Base-by-base conservation (phyloP, 495 filamentous ascomycete genomes). In the Aspergillus diversus region DNA sequence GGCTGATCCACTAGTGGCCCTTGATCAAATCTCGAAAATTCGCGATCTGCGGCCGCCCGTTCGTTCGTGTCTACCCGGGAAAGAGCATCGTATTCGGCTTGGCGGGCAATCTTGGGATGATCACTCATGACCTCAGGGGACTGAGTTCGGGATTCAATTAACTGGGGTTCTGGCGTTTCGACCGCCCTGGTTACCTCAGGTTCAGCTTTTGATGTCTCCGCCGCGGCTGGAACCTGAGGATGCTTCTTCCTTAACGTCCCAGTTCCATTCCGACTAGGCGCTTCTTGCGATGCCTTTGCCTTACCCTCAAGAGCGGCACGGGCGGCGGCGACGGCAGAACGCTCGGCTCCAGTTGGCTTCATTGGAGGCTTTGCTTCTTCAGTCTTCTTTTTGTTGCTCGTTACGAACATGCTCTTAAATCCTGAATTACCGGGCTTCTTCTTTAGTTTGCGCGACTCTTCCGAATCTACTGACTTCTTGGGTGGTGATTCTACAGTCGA, bases 1-100 rank as follows among this genome's bases (percentile, higher is more conserved):
- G 95, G 95, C 69, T 92, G 87, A 42, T 99, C 94, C 31, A 84
- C 69, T 42, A 98, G 79, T 5, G 95, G 95, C 12, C 95, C 95
- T 77, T 97, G 93, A 71, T 93, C 88, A 71, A 98, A 98, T 57
- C 86, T 86, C 27, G 89, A 86, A 76, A 96, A 96, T 51, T 89
- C 89, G 7, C 87, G 84, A 33, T 86, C 84, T 15, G 90, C 86
- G 48, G 87, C 83, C 11, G 78, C 79, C 43, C 86, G 84, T 67
- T 94, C 91, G 32, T 81, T 81, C 5, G 88, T 86, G 69, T 82
- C 85, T 33, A 89, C 81, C 47, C 84, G 85, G 13, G 88, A 90
- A 15, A 84, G 72, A 56, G 78, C 75, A 49, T 88, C 84, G 37
- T 78, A 77, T 54, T 84, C 81, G 34, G 80, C 70, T 12, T 73